Conservation (phyloP, 2,329 filamentous ascomycete genomes). For the Pseudogymnoascus sp. region DNA sequence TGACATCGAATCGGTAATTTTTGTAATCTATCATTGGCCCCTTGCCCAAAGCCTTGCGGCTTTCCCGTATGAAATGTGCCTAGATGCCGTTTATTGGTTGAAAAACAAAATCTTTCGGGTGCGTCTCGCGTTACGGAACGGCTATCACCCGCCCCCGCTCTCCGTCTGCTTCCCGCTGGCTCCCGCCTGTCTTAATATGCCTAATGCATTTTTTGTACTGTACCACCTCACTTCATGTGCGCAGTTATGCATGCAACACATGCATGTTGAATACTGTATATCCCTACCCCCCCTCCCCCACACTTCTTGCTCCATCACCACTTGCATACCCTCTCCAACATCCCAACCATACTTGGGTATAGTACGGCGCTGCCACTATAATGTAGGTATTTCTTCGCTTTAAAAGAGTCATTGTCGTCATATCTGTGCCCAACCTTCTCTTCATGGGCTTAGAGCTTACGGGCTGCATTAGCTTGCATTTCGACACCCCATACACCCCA, state of each 20-base stretch:
- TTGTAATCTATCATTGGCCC: too few species aligned
- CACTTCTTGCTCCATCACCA: neutral
- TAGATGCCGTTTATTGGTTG: too few species aligned
- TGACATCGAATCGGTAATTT: too few species aligned
- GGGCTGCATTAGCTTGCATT: neutral
- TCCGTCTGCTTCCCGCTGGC: neutral
- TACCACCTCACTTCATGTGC: too few species aligned
- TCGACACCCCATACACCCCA: too few species aligned
- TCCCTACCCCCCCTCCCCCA: neutral
- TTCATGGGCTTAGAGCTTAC: neutral
- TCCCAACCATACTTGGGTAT: neutral
- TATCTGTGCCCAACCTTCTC: neutral
- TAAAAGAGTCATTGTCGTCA: neutral
- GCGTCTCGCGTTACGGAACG: too few species aligned
- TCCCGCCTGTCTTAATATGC: neutral
- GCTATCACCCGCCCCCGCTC: neutral
- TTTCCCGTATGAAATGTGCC: too few species aligned
- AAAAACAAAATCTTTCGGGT: too few species aligned
- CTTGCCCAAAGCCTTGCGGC: too few species aligned
- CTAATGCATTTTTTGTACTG: too few species aligned
- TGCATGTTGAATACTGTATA: too few species aligned
- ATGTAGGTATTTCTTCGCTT: neutral
- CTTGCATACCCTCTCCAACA: neutral
- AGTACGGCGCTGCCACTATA: neutral
- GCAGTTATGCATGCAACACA: too few species aligned